Evolutionary conservation across 2,329 filamentous ascomycete genomes (phyloP).

Genomic region (Fusarium pininemorale): DNA sequence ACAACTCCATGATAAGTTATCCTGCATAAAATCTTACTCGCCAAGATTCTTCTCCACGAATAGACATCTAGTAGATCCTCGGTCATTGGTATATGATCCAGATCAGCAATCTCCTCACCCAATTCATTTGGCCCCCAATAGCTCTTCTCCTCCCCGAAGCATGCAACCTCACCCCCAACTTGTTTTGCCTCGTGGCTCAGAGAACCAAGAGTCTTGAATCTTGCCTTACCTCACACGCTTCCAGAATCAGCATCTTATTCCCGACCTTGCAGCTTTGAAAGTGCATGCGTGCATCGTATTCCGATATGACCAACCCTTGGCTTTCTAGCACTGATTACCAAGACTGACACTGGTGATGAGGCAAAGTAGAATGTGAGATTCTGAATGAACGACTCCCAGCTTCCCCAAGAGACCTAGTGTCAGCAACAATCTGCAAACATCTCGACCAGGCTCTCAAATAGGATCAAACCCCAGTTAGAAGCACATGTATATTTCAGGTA

Average conservation of each 20-base stretch:
- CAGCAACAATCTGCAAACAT: not conserved
- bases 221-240: not conserved
- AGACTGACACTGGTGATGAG: not conserved
- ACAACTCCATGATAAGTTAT: not conserved
- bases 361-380: not conserved
- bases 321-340: not conserved
- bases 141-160: not conserved
- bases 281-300: not conserved
- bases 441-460: not conserved
- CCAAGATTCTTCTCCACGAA: conserved; percentile 5
- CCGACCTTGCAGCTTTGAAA: not conserved
- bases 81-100: not conserved
- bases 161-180: not conserved
- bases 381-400: not conserved
- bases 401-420: conserved; percentile 4
- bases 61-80: not conserved
- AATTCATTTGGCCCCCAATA: conserved; percentile 8
- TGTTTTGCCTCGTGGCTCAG: not conserved
- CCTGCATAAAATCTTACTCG: conserved; percentile 1
- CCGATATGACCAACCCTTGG: not conserved
- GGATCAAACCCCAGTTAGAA: not conserved
- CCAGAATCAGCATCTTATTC: not conserved
- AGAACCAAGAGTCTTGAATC: not conserved
- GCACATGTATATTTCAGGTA: not conserved
- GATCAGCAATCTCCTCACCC: conserved; percentile 6